phyloP scores from a whole-genome alignment of 2,329 filamentous ascomycete species.

The Fusarium aywerte region DNA sequence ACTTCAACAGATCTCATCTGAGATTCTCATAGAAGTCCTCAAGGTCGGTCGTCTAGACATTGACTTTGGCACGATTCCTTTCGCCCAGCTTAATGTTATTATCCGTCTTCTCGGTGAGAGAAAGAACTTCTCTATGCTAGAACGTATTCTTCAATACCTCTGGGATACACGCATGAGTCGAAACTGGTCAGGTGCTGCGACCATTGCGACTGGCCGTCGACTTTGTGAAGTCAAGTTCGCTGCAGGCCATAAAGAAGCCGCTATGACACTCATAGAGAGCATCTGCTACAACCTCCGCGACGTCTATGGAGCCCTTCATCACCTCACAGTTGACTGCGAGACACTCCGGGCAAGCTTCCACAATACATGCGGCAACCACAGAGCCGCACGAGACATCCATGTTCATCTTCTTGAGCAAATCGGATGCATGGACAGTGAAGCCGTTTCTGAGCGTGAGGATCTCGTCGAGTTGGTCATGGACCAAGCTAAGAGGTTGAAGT shows the following conservation, averaged over 20 bases:
- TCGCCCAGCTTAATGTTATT: neutral
- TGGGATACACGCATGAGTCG: slow-evolving; percentile 14
- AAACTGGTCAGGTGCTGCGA: neutral
- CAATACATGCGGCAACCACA: neutral
- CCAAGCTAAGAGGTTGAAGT: neutral
- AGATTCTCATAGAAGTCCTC: neutral
- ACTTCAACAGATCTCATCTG: slow-evolving; percentile 2
- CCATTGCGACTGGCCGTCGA: neutral
- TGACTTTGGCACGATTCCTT: neutral
- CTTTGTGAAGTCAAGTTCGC: slow-evolving; percentile 11
- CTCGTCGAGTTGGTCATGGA: neutral
- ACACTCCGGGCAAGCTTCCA: neutral
- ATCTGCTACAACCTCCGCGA: slow-evolving; percentile 2
- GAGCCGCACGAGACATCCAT: neutral
- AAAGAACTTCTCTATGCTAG: slow-evolving; percentile 10
- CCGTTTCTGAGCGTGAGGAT: neutral
- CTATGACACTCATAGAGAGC: neutral
- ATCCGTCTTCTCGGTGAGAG: neutral
- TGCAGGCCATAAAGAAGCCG: neutral
- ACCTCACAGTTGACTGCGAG: neutral
- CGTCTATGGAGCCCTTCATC: neutral
- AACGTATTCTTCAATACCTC: slow-evolving; percentile 2
- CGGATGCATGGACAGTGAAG: neutral
- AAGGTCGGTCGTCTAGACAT: neutral
- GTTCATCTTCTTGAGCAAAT: neutral